Conservation (phyloP, 1,139 yeast species). For the Candida albicans region DNA sequence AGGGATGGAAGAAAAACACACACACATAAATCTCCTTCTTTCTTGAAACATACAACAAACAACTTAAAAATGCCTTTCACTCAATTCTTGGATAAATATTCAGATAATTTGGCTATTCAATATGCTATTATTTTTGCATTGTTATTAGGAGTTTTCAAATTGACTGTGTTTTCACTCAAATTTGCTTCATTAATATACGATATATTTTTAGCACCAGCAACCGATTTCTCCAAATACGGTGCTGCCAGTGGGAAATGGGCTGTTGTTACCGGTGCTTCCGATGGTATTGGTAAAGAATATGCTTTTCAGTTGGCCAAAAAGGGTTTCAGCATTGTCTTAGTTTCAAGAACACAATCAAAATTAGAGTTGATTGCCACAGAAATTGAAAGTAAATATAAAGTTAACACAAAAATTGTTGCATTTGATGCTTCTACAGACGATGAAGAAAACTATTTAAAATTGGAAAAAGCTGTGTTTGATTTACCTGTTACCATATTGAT, state of each 20-base stretch:
- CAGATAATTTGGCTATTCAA: constrained; percentile 22
- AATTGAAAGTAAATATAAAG: constrained; percentile 57
- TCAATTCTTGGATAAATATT: constrained; percentile 18
- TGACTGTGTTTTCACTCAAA: constrained; percentile 40
- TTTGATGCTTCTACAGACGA: constrained; percentile 72
- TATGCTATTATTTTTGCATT: constrained; percentile 35
- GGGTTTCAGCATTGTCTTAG: constrained; percentile 80
- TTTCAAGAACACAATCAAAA: constrained; percentile 82
- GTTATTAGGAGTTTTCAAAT: constrained; percentile 52
- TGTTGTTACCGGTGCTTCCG: constrained; percentile 94
- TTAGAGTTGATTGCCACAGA: constrained; percentile 68
- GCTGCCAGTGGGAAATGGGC: constrained; percentile 71
- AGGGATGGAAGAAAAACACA: background rate
- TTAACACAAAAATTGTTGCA: constrained; percentile 66
- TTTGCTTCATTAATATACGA: constrained; percentile 50
- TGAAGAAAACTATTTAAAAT: constrained; percentile 50
- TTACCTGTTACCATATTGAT: constrained; percentile 71
- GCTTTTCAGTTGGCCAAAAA: constrained; percentile 80
- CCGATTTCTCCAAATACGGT: constrained; percentile 70
- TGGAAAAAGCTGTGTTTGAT: constrained; percentile 44
- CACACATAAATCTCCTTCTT: background rate
- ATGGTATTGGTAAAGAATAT: constrained; percentile 94
- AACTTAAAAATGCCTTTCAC: constrained; percentile 15
- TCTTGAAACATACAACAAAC: background rate
- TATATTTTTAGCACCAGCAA: constrained; percentile 63